phyloP scores from a whole-genome alignment of 257 asterid genomes.

The Solanum tarijense region DNA sequence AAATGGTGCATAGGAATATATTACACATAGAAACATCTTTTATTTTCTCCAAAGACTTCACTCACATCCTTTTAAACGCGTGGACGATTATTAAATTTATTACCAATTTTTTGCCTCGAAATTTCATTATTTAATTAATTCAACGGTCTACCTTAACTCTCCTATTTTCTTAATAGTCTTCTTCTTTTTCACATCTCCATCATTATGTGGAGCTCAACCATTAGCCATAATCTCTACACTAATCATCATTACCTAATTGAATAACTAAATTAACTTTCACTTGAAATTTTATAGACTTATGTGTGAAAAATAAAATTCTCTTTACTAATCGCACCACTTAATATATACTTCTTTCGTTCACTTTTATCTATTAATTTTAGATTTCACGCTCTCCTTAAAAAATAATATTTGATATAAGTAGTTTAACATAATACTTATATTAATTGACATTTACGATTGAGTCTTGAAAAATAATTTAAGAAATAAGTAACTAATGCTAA shows the following conservation, averaged over 20 bases:
- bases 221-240: not conserved
- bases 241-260: not conserved
- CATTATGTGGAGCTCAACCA: not conserved
- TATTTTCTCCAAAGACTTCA: not conserved
- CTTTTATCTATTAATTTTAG: no score
- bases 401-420: not conserved
- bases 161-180: not conserved
- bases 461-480: no score
- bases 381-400: no score
- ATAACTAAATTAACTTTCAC: not conserved
- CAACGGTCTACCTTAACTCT: not conserved
- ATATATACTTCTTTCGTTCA: not conserved
- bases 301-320: not conserved
- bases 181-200: not conserved
- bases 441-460: not conserved
- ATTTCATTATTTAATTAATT: not conserved
- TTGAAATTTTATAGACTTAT: not conserved
- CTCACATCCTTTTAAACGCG: not conserved
- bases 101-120: not conserved
- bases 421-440: not conserved
- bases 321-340: not conserved
- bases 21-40: not conserved
- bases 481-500: no score
- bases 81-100: not conserved
- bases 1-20: not conserved